Evolutionary conservation across 306 rosid genomes (phyloP), one percentile per base, ranked within the genome.

Genomic region (Vicia villosa): DNA sequence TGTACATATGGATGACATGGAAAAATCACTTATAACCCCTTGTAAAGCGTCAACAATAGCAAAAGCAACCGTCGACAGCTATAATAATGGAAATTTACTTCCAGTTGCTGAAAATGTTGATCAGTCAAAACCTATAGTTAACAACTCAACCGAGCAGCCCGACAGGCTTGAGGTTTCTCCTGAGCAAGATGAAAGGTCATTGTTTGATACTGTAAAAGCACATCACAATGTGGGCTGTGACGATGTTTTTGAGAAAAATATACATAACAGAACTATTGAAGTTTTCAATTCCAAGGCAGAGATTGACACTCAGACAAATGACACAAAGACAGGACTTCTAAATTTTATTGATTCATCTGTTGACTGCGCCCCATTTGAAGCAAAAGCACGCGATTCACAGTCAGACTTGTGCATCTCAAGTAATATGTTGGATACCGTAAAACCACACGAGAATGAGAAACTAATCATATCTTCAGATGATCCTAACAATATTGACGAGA

Each of bases 1-100:
- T 79, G 76, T 89, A 75, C 76, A 49, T 34, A 75, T 85, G 73
- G 90, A 87, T 22, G 89, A 91, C 69, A 50, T 81, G 73, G 88
- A 78, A 5, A 82, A 84, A 68, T 79, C 90, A 41, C 87, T 87
- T 64, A 66, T 79, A 66, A 69, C 83, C 72, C 74, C 85, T 42
- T 72, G 22, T 59, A 57, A 83, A 26, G 75, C 50, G 74, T 70
- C 90, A 47, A 78, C 77, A 73, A 55, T 62, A 42, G 73, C 71
- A 30, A 83, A 82, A 75, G 79, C 89, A 17, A 22, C 38, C 4
- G 40, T 26, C 0, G 13, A 56, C 63, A 56, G 73, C 80, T 82
- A 64, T 75, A 61, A 70, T 58, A 22, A 68, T 47, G 65, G 28
- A 65, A 66, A 32, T 20, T 45, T 54, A 15, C 9, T 41, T 42